Percentiles rank a stretch among this genome's conserved stretches.
These are phyloP conservation scores for Gamarada debralockiae DNA, from an alignment of 495 filamentous ascomycete genomes.

Conservation along the genomic window DNA sequence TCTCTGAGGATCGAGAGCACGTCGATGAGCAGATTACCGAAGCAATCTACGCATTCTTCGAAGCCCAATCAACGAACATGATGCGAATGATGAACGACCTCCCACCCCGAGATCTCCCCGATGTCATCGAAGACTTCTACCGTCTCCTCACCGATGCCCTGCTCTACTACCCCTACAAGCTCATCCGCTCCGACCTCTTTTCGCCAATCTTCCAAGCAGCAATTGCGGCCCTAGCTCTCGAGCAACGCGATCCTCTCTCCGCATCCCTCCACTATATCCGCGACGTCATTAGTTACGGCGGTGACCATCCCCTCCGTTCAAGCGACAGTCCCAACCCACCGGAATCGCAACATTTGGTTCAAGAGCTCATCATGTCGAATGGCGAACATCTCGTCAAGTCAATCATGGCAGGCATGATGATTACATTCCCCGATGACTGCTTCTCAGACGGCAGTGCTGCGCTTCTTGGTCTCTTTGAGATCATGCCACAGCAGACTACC, in stretches of 20 bases:
- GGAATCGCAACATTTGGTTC: conserved; percentile 67
- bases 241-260: conserved; percentile 86
- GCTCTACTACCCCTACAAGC: conserved; percentile 82
- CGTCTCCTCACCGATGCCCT: conserved; percentile 85
- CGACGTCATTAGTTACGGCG: conserved; percentile 87
- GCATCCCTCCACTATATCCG: conserved; percentile 91
- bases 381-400: conserved; percentile 81
- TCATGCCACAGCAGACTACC: conserved; percentile 73
- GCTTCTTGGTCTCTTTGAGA: conserved; percentile 82
- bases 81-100: conserved; percentile 84
- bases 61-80: conserved; percentile 84
- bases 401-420: conserved; percentile 96
- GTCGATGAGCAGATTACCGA: conserved; percentile 82
- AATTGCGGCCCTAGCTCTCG: conserved; percentile 75
- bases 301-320: conserved; percentile 70
- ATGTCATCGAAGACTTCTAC: conserved; percentile 99
- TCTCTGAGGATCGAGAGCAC: conserved; percentile 79
- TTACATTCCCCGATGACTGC: conserved; percentile 90
- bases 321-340: conserved; percentile 55
- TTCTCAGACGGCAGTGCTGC: conserved; percentile 91
- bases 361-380: conserved; percentile 61
- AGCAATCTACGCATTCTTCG: conserved; percentile 89
- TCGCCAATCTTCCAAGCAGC: conserved; percentile 82
- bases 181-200: conserved; percentile 73
- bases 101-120: conserved; percentile 81